Conservation (phyloP, 83 land plant genomes). For the Picea abies region DNA sequence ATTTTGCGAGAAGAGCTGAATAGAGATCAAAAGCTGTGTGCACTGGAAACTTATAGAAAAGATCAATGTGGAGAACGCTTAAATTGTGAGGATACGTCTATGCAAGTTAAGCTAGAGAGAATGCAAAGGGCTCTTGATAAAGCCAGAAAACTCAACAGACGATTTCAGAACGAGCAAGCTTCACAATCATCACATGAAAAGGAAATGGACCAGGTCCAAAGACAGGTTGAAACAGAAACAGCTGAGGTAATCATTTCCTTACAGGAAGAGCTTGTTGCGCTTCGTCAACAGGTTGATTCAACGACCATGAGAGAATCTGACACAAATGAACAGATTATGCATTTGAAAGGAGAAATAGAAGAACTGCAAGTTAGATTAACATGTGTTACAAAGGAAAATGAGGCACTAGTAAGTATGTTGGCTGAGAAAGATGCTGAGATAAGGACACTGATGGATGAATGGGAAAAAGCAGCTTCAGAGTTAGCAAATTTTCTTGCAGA, state of each 20-base stretch:
- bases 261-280: constrained; percentile 63
- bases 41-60: constrained; percentile 14
- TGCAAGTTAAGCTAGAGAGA: constrained; percentile 52
- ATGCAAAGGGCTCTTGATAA: constrained; percentile 67
- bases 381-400: constrained; percentile 35
- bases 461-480: constrained; percentile 57
- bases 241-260: constrained; percentile 74
- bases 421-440: constrained; percentile 46
- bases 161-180: constrained; percentile 56
- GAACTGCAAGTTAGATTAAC: constrained; percentile 23
- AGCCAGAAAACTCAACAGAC: constrained; percentile 52
- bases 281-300: constrained; percentile 54
- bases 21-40: neutral
- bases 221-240: constrained; percentile 82
- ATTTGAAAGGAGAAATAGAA: constrained; percentile 36
- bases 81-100: constrained; percentile 29
- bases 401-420: constrained; percentile 29
- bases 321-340: constrained; percentile 9
- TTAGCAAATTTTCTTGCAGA: constrained; percentile 55
- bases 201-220: constrained; percentile 70
- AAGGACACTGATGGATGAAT: constrained; percentile 41
- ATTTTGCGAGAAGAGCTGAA: constrained; percentile 40
- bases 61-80: constrained; percentile 18
- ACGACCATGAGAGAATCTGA: constrained; percentile 41
- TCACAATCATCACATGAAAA: constrained; percentile 39